Conservation (phyloP, 768 basidiomycete species). For the Grammothele lineata region DNA sequence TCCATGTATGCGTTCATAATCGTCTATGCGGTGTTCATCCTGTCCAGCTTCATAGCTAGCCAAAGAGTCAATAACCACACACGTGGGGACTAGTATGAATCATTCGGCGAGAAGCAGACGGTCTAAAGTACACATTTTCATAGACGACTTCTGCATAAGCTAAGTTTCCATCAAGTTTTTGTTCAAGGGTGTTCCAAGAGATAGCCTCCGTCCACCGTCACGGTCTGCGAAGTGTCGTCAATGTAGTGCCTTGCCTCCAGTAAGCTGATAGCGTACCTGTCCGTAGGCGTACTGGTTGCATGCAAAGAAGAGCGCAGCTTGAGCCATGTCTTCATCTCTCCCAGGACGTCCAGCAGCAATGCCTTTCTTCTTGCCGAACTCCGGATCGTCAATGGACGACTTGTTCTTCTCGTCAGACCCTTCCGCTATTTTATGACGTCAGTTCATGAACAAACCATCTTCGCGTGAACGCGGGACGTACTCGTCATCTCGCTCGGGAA, state of each 20-base stretch:
- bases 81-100: too few relatives aligned
- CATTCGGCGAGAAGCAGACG: too few relatives aligned
- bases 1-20: too few relatives aligned
- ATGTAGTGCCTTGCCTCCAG: background rate
- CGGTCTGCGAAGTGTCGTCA: conserved; percentile 7
- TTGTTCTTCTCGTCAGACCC: conserved; percentile 31
- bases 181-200: conserved; percentile 26
- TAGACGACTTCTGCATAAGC: too few relatives aligned
- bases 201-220: conserved; percentile 27
- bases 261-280: conserved; percentile 23
- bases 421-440: conserved; percentile 7
- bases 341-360: conserved; percentile 34
- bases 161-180: too few relatives aligned
- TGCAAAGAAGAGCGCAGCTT: conserved; percentile 28
- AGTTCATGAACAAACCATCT: too few relatives aligned
- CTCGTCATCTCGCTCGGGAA: conserved; percentile 36
- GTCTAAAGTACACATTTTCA: too few relatives aligned
- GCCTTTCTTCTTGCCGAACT: conserved; percentile 30
- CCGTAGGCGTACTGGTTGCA: conserved; percentile 32
- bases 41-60: too few relatives aligned
- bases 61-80: too few relatives aligned
- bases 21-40: too few relatives aligned
- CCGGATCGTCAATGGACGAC: conserved; percentile 25
- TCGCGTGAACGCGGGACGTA: conserved; percentile 1
- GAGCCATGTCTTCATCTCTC: conserved; percentile 32